phyloP scores from a whole-genome alignment of 2,329 filamentous ascomycete genomes.

The Achaetomium macrosporum region DNA sequence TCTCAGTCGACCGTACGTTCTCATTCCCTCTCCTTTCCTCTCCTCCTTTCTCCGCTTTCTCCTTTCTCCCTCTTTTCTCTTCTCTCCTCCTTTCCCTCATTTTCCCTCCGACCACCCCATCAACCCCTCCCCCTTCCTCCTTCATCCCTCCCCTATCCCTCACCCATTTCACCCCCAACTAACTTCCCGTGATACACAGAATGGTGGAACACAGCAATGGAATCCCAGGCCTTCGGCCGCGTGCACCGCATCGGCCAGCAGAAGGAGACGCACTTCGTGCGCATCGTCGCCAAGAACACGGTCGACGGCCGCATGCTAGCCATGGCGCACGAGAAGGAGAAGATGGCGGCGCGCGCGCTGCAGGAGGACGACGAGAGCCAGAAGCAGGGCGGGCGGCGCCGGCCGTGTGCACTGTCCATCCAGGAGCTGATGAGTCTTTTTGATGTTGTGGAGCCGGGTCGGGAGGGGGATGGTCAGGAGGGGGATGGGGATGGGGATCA shows the following conservation, averaged over 20 bases:
- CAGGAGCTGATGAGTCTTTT: not conserved
- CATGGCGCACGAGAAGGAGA: slow-evolving; percentile 52
- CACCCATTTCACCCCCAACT: too few species aligned
- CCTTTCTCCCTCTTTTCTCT: too few species aligned
- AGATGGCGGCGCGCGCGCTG: slow-evolving; percentile 34
- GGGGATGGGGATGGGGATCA: too few species aligned
- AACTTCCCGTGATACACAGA: too few species aligned
- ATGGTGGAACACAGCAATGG: slow-evolving; percentile 57
- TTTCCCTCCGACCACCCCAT: too few species aligned
- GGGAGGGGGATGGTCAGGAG: too few species aligned
- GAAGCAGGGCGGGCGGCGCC: too few species aligned
- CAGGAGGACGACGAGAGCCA: not conserved
- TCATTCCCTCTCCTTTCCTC: too few species aligned
- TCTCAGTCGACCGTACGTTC: slow-evolving; percentile 48
- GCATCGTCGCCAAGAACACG: slow-evolving; percentile 48
- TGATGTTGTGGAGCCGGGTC: not conserved
- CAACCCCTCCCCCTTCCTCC: too few species aligned
- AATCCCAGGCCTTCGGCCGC: slow-evolving; percentile 58
- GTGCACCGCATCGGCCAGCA: slow-evolving; percentile 61
- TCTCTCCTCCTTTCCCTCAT: too few species aligned
- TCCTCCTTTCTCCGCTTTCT: too few species aligned
- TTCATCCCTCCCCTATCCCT: too few species aligned
- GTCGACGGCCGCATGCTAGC: slow-evolving; percentile 52
- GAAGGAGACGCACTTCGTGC: slow-evolving; percentile 50
- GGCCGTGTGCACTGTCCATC: not conserved